Evolutionary conservation across 75 land plant genomes (phyloP).

Genomic region (Gnetum montanum): DNA sequence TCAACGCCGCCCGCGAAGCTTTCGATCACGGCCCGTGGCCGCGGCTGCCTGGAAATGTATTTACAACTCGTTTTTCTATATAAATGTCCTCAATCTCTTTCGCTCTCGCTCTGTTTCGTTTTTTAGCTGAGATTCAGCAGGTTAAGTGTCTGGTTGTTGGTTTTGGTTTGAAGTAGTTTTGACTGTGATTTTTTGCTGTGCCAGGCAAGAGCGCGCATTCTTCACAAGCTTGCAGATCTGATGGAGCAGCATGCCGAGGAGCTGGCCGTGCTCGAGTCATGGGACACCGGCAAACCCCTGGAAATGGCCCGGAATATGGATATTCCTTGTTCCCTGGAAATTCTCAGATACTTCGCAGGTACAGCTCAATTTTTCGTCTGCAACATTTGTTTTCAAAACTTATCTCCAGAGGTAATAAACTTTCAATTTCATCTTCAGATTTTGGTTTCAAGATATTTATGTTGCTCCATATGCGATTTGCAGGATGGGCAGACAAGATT

Average conservation of each 20-base stretch:
- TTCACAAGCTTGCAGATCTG: constrained; percentile 63
- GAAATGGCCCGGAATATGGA: constrained; percentile 28
- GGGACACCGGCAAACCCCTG: constrained; percentile 63
- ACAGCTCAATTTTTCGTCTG: not conserved
- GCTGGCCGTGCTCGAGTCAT: constrained; percentile 47
- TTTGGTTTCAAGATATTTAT: not conserved
- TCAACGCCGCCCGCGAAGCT: constrained; percentile 59
- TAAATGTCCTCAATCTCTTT: no score
- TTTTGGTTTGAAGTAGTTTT: not conserved
- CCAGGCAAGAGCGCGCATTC: constrained; percentile 53
- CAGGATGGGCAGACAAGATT: constrained; percentile 66
- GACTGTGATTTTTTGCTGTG: no score
- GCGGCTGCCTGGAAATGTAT: constrained; percentile 46
- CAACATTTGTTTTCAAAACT: no score
- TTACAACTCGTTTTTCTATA: not conserved
- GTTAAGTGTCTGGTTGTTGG: no score
- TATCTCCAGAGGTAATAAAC: no score
- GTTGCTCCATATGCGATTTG: not conserved
- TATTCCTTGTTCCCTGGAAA: constrained; percentile 19
- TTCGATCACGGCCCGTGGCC: constrained; percentile 74
- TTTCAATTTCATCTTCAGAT: not conserved
- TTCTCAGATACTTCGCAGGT: constrained; percentile 59
- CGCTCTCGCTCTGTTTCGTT: no score
- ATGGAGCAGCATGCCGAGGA: constrained; percentile 56
- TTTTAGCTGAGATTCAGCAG: no score